Base-by-base conservation (phyloP, 331 rosid species). In the Malus hybrid region DNA sequence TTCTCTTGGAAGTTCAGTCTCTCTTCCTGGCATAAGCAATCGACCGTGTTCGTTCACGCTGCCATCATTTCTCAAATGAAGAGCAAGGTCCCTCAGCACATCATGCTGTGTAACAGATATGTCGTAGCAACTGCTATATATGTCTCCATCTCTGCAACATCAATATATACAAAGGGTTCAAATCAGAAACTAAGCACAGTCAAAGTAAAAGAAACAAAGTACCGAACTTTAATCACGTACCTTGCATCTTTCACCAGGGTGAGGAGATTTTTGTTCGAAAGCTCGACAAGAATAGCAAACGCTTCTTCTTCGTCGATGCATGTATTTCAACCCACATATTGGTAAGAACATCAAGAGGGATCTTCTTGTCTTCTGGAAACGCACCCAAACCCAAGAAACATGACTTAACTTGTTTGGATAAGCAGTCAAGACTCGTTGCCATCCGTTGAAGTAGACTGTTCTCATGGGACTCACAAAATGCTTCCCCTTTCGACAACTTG, bases 261-360 rank as follows among this genome's bases (percentile, higher is more conserved):
- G 24, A 24, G 24, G 24, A 24, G 24, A 24, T 24, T 24, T 80
- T 92, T 92, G 84, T 90, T 81, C 0, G 97, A 89, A 71, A 94
- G 94, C 84, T 94, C 99, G 15, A 82, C 82, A 13, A 89, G 91
- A 55, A 94, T 83, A 2, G 93, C 96, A 66, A 87, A 87, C 12
- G 97, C 99, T 64, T 86, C 92, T 1, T 68, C 30, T 24, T 81
- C 93, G 11, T 87, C 85, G 15, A 94, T 83, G 73, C 97, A 36
- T 92, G 97, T 16, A 86, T 82, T 83, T 94, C 97, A 12, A 87
- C 86, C 99, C 99, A 94, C 80, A 88, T 83, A 16, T 86, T 94
- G 85, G 87, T 87, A 62, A 94, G 89, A 68, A 90, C 75, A 61
- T 92, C 97, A 0, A 94, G 85, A 29, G 99, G 97, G 44, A 94